phyloP scores from a whole-genome alignment of 1,284 basidiomycete genomes.

The Apiotrichum laibachii region DNA sequence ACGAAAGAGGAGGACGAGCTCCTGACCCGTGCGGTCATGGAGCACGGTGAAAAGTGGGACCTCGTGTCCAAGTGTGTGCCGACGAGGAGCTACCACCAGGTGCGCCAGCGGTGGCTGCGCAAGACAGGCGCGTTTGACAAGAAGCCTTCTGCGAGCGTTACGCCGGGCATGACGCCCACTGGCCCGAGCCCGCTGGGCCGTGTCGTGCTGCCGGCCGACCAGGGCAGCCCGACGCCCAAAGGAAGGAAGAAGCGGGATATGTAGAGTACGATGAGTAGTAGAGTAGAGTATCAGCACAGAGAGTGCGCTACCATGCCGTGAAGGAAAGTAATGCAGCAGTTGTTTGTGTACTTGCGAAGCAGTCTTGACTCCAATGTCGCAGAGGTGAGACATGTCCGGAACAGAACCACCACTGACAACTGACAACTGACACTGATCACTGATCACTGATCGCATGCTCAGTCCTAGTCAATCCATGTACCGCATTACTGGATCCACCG shows the following conservation, averaged over 20 bases:
- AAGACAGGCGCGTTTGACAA: conserved; percentile 51
- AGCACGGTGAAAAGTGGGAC: conserved; percentile 51
- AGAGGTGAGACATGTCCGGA: no score
- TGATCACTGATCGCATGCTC: no score
- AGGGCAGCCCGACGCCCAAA: conserved; percentile 22
- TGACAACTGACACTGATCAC: no score
- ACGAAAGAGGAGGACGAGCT: conserved; percentile 50
- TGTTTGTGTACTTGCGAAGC: no score
- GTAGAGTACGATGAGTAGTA: neutral
- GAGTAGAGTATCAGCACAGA: neutral
- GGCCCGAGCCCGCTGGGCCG: conserved; percentile 19
- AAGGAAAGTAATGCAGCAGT: no score
- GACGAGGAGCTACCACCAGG: conserved; percentile 49
- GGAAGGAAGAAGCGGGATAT: conserved; percentile 15
- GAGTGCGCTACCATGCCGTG: no score
- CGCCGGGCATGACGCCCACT: conserved; percentile 7
- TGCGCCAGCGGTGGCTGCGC: conserved; percentile 47
- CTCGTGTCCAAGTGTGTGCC: conserved; percentile 48
- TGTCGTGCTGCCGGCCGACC: conserved; percentile 6
- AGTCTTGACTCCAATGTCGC: no score
- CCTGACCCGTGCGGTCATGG: conserved; percentile 45
- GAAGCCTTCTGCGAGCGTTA: conserved; percentile 24
- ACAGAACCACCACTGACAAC: no score
- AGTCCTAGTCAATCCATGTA: no score
- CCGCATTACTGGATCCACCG: no score